Percentiles rank a stretch among this genome's conserved stretches.
phyloP scores from a whole-genome alignment of 179 eudicot species.

The Carnegiea gigantea region DNA sequence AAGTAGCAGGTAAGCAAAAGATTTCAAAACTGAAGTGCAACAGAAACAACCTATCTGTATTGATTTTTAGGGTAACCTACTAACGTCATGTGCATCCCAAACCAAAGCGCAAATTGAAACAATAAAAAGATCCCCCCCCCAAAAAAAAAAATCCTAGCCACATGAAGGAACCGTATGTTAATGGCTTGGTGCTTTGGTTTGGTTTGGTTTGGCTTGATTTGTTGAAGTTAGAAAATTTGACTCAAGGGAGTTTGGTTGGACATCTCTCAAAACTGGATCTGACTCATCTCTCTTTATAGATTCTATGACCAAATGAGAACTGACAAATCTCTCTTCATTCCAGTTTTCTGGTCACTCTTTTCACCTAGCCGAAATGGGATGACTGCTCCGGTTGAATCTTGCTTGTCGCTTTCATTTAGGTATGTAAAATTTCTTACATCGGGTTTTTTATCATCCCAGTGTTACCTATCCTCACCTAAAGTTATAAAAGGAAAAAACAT shows the following conservation, averaged over 20 bases:
- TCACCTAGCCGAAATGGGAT: constrained; percentile 62
- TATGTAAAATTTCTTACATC: constrained; percentile 18
- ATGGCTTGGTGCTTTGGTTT: too few relatives aligned
- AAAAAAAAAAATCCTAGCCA: too few relatives aligned
- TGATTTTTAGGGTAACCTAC: too few relatives aligned
- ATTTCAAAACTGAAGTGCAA: not conserved
- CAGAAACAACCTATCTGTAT: too few relatives aligned
- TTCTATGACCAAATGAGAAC: not conserved
- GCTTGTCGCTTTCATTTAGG: constrained; percentile 84
- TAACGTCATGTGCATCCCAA: too few relatives aligned
- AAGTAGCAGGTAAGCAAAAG: too few relatives aligned
- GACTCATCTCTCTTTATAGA: too few relatives aligned
- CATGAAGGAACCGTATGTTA: too few relatives aligned
- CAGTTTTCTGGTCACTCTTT: constrained; percentile 88
- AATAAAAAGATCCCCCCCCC: too few relatives aligned
- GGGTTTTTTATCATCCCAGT: not conserved
- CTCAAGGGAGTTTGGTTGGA: not conserved
- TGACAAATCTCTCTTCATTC: constrained; percentile 19
- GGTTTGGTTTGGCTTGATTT: too few relatives aligned
- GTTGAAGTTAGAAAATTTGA: not conserved
- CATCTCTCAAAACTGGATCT: not conserved
- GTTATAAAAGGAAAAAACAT: too few relatives aligned
- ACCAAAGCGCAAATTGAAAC: too few relatives aligned
- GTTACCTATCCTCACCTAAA: not conserved
- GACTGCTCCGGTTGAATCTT: constrained; percentile 59